A percentile compares a stretch with the other conserved stretches of the same genome.
Evolutionary conservation across 2,329 filamentous ascomycete species (phyloP).

Genomic region (Tothia fuscella): DNA sequence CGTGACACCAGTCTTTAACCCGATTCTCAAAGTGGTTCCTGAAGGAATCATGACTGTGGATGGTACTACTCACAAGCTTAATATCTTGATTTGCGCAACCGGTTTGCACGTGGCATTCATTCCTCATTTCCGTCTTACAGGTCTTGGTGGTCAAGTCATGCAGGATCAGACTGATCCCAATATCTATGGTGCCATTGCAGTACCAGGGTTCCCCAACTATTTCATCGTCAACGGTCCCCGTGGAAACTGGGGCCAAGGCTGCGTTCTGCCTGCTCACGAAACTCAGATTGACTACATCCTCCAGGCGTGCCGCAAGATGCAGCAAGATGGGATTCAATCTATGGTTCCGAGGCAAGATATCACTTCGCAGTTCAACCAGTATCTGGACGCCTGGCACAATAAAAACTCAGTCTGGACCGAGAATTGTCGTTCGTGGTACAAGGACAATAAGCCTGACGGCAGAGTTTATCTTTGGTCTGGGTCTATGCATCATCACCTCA

Average conservation of each 20-base stretch:
- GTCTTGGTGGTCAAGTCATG: neutral
- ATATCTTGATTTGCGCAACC: conserved; percentile 33
- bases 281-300: conserved; percentile 12
- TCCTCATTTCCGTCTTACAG: conserved; percentile 24
- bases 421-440: conserved; percentile 13
- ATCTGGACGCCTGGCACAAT: conserved; percentile 11
- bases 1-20: conserved; percentile 23
- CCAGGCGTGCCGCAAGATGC: conserved; percentile 3
- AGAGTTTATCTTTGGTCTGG: conserved; percentile 10
- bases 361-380: conserved; percentile 6
- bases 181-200: conserved; percentile 48
- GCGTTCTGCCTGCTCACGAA: conserved; percentile 4
- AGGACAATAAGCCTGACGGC: conserved; percentile 10
- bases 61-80: conserved; percentile 25
- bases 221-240: conserved; percentile 22
- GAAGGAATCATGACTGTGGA: conserved; percentile 30
- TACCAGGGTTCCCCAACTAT: conserved; percentile 56
- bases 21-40: conserved; percentile 24
- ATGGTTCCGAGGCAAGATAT: conserved; percentile 9
- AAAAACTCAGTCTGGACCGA: conserved; percentile 10
- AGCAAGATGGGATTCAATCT: conserved; percentile 8
- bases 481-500: conserved; percentile 5
- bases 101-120: conserved; percentile 26
- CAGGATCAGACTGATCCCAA: neutral
- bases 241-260: conserved; percentile 9